phyloP scores from a whole-genome alignment of 371 early-diverging fungal species.

The Syncephalis plumigaleata region DNA sequence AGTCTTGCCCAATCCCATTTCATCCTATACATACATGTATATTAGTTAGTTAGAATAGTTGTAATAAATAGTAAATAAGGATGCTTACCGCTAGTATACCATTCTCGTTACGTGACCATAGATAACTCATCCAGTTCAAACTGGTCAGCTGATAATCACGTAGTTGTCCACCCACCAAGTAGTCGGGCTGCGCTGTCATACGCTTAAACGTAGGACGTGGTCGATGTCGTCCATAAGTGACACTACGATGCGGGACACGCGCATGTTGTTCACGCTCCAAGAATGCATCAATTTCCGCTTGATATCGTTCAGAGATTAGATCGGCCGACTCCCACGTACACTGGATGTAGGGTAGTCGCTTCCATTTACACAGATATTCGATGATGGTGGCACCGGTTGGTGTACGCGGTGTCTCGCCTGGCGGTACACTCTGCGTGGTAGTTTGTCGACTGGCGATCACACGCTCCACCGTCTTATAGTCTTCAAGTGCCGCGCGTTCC shows the following conservation, averaged over 20 bases:
- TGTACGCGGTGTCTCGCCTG: conserved; percentile 8
- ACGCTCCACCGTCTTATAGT: conserved; percentile 78
- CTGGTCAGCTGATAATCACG: conserved; percentile 96
- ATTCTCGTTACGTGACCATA: conserved; percentile 91
- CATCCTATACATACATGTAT: conserved; percentile 14
- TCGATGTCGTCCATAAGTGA: conserved; percentile 18
- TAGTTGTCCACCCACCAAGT: conserved; percentile 74
- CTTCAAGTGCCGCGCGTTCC: conserved; percentile 60
- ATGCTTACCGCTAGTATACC: conserved; percentile 64
- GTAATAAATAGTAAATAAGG: too few species aligned
- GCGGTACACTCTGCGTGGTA: conserved; percentile 1
- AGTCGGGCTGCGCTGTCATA: conserved; percentile 63
- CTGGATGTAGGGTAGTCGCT: conserved; percentile 66
- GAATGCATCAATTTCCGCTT: conserved; percentile 70
- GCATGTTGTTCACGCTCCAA: conserved; percentile 55
- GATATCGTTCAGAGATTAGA: conserved; percentile 34
- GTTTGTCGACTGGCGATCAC: conserved; percentile 50
- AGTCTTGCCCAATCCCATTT: conserved; percentile 98
- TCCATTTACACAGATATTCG: conserved; percentile 90
- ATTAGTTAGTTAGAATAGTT: too few species aligned
- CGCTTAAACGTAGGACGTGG: conserved; percentile 55
- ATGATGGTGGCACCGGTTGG: conserved; percentile 4
- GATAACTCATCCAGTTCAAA: conserved; percentile 97
- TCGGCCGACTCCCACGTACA: conserved; percentile 80
- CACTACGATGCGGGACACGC: conserved; percentile 51